Evolutionary conservation across 2,329 filamentous ascomycete species (phyloP).

Genomic region (Fusarium pininemorale): DNA sequence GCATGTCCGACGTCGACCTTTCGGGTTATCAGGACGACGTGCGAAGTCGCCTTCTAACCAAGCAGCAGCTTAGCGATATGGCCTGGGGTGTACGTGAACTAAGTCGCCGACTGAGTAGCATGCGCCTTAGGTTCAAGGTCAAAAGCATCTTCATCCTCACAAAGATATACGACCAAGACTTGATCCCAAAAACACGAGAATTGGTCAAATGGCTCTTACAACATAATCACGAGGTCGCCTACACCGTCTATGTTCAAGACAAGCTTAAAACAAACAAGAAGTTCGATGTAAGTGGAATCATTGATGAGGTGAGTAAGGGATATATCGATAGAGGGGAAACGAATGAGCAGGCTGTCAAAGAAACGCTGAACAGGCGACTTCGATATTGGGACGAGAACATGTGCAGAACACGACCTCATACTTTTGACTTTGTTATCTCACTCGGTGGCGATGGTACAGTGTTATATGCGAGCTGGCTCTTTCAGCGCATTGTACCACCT

Average conservation of each 20-base stretch:
- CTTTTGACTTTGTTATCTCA: conserved; percentile 93
- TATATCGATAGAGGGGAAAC: conserved; percentile 52
- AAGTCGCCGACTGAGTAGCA: conserved; percentile 83
- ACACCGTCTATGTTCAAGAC: conserved; percentile 85
- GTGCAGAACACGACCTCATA: conserved; percentile 80
- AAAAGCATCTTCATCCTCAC: conserved; percentile 87
- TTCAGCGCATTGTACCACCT: conserved; percentile 93
- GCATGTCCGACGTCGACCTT: conserved; percentile 54
- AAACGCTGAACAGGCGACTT: conserved; percentile 62
- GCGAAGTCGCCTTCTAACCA: conserved; percentile 83
- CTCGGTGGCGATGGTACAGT: conserved; percentile 97
- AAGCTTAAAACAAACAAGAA: conserved; percentile 74
- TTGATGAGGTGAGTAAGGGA: conserved; percentile 65
- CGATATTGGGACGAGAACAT: conserved; percentile 86
- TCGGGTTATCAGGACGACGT: conserved; percentile 48
- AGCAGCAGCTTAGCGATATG: conserved; percentile 96
- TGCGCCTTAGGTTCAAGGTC: conserved; percentile 84
- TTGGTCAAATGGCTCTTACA: conserved; percentile 83
- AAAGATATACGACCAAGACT: conserved; percentile 86
- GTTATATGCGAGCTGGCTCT: conserved; percentile 94
- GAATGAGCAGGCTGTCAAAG: conserved; percentile 46
- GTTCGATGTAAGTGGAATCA: conserved; percentile 77
- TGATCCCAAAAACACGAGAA: conserved; percentile 81
- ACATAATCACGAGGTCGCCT: conserved; percentile 71
- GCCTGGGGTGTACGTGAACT: conserved; percentile 93